Conservation (phyloP, 257 asterid species). For the Solanum virginianum region DNA sequence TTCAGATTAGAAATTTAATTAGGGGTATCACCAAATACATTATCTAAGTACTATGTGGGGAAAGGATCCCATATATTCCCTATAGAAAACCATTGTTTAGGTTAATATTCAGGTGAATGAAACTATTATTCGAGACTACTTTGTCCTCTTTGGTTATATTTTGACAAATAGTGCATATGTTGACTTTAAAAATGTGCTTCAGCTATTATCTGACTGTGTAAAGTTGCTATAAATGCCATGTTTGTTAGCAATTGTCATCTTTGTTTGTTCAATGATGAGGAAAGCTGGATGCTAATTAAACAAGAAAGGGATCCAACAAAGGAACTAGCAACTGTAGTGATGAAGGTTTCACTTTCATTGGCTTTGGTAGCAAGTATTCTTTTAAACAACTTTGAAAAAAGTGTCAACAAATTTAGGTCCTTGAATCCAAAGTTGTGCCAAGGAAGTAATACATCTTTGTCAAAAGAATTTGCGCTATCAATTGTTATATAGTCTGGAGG, state of each 20-base stretch:
- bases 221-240: background rate
- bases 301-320: background rate
- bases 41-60: background rate
- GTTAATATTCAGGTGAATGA: background rate
- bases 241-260: background rate
- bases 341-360: background rate
- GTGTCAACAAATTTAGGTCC: background rate
- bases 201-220: background rate
- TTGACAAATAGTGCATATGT: background rate
- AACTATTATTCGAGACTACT: background rate
- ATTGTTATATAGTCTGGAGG: background rate
- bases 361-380: background rate
- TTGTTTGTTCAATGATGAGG: background rate
- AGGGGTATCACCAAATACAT: background rate
- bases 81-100: background rate
- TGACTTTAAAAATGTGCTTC: background rate
- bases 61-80: background rate
- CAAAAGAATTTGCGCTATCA: background rate
- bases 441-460: background rate
- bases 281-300: background rate
- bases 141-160: background rate
- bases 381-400: background rate
- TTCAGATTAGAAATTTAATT: background rate
- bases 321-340: background rate
- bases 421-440: background rate